Evolutionary conservation across 2,329 filamentous ascomycete genomes (phyloP).

Genomic region (Fusarium compactum): DNA sequence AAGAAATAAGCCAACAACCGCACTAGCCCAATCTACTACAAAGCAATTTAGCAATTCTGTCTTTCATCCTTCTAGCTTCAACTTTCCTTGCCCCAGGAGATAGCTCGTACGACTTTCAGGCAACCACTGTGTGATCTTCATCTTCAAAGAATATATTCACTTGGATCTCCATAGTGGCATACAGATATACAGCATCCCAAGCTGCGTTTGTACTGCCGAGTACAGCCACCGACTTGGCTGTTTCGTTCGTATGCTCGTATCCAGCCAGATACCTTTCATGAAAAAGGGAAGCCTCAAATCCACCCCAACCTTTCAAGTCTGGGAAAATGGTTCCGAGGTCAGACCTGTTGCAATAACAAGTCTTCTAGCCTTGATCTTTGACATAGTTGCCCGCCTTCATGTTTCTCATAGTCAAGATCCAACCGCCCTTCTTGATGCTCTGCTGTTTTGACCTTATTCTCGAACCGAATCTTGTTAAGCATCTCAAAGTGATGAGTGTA

Average conservation of each 20-base stretch:
- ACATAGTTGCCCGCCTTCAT: constrained; percentile 22
- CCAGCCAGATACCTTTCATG: constrained; percentile 62
- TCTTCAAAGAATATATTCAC: constrained; percentile 58
- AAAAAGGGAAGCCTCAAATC: constrained; percentile 61
- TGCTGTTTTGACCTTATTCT: constrained; percentile 56
- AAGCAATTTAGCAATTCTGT: background rate
- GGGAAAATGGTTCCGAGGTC: constrained; percentile 61
- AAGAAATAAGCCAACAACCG: background rate
- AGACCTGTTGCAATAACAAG: constrained; percentile 44
- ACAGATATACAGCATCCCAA: constrained; percentile 73
- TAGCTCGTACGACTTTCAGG: background rate
- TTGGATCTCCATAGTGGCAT: constrained; percentile 65
- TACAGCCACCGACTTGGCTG: constrained; percentile 62
- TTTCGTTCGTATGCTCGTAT: constrained; percentile 55
- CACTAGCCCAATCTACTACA: background rate
- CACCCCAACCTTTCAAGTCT: constrained; percentile 59
- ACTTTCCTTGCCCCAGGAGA: background rate
- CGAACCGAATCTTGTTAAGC: background rate
- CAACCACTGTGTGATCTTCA: background rate
- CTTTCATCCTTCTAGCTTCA: background rate
- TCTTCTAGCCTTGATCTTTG: constrained; percentile 56
- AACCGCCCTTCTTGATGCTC: constrained; percentile 59
- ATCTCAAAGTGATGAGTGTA: constrained; percentile 58
- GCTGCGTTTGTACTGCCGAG: constrained; percentile 74
- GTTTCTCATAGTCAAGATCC: constrained; percentile 48